Evolutionary conservation across 208 protist species (phyloP).

Genomic region (Phytomonas francai): DNA sequence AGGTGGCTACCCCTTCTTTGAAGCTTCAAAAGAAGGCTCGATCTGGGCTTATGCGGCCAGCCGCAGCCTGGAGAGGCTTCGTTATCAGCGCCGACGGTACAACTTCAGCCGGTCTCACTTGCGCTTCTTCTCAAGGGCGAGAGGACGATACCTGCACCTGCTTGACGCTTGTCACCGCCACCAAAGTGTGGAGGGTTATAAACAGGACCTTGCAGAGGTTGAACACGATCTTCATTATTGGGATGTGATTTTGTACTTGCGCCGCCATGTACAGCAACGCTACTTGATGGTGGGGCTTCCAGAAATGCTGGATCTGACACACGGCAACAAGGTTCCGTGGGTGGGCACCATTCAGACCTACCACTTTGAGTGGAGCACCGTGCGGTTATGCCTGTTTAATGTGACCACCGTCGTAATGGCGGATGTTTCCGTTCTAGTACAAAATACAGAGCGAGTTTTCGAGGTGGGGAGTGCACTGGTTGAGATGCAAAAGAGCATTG

Average conservation of each 20-base stretch:
- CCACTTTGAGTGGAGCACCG: constrained; percentile 37
- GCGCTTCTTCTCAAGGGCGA: constrained; percentile 47
- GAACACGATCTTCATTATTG: constrained; percentile 64
- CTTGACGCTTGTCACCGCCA: constrained; percentile 55
- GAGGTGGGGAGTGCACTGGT: no score
- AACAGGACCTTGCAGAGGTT: constrained; percentile 39
- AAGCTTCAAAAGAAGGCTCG: constrained; percentile 8
- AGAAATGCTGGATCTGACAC: constrained; percentile 3
- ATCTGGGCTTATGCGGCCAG: constrained; percentile 48
- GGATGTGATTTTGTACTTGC: constrained; percentile 67
- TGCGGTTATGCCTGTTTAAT: no score
- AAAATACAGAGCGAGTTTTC: no score
- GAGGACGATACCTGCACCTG: constrained; percentile 54
- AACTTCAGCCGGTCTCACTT: constrained; percentile 75
- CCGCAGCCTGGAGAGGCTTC: constrained; percentile 42
- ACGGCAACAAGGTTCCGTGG: no score
- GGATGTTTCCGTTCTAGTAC: no score
- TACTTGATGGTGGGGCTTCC: constrained; percentile 15
- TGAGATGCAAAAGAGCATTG: no score
- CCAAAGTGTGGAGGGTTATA: constrained; percentile 27
- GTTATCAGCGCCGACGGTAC: constrained; percentile 47
- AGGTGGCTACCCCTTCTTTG: not conserved
- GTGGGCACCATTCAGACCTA: constrained; percentile 26
- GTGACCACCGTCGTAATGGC: no score
- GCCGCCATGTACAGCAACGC: constrained; percentile 30